Evolutionary conservation across 2,329 filamentous ascomycete species (phyloP).

Genomic region (Talaromyces sp.): DNA sequence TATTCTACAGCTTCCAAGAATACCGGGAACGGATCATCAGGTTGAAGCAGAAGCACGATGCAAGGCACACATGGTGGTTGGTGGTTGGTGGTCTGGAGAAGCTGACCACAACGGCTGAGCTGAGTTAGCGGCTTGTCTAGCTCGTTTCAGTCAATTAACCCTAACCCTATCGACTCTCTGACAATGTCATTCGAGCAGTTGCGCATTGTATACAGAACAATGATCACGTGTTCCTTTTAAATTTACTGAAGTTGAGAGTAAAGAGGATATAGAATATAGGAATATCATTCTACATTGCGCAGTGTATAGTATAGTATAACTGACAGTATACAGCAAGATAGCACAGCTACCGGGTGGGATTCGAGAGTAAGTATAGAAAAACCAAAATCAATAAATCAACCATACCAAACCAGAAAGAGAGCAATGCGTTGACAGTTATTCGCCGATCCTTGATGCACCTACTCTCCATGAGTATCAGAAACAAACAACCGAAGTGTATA

Average conservation of each 20-base stretch:
- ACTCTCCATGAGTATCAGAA: constrained; percentile 12
- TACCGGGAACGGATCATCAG: not conserved
- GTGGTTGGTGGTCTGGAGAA: constrained; percentile 3
- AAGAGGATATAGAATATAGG: not conserved
- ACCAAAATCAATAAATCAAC: not conserved
- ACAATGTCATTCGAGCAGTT: not conserved
- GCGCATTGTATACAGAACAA: not conserved
- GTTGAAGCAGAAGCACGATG: not conserved
- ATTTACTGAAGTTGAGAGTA: not conserved
- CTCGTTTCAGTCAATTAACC: not conserved
- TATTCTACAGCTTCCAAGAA: not conserved
- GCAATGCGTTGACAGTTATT: constrained; percentile 12
- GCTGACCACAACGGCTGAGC: not conserved
- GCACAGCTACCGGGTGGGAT: constrained; percentile 8
- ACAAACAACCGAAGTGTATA: not conserved
- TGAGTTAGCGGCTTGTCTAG: constrained; percentile 9
- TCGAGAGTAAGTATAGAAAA: not conserved
- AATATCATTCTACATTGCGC: constrained; percentile 2
- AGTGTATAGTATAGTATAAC: not conserved
- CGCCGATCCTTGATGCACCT: constrained; percentile 17
- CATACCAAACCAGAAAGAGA: not conserved
- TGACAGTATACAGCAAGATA: constrained; percentile 1
- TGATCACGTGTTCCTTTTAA: not conserved
- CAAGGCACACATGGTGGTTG: constrained; percentile 1
- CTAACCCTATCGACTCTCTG: not conserved